Evolutionary conservation across 805 yeast genomes (phyloP), one percentile per base, ranked within the genome.

Genomic region (Torulaspora delbrueckii): DNA sequence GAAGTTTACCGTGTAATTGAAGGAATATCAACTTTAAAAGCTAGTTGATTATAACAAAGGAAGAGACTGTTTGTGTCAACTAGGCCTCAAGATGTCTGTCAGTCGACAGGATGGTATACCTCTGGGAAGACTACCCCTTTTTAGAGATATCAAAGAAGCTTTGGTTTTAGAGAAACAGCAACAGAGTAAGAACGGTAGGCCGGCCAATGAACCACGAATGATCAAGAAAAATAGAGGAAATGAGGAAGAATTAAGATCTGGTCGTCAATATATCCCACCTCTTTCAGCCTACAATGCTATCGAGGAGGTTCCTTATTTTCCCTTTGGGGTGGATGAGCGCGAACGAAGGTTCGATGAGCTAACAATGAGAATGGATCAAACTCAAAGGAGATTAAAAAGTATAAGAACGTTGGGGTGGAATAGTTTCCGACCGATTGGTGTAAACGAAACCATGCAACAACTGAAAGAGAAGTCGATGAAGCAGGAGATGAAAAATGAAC

Each of bases 401-500:
- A 65, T 78, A 25, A 66, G 75, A 6, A 67, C 67, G 4, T 54
- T 73, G 18, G 87, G 86, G 0, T 71, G 68, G 60, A 54, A 69
- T 10, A 69, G 68, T 44, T 57, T 84, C 45, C 68, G 69, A 36
- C 88, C 89, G 0, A 71, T 82, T 8, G 89, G 88, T 0, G 56
- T 80, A 8, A 69, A 71, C 2, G 78, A 74, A 58, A 82, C 86
- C 0, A 69, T 80, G 73, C 51, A 54, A 34, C 64, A 57, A 31
- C 47, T 59, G 51, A 58, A 59, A 25, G 67, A 59, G 35, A 61
- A 58, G 34, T 40, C 12, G 41, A 45, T 18, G 14, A 35, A 35
- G 10, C 44, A 26, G 10, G 45, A 46, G 16, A 25, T 26, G 8
- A 28, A 18, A 13, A 22, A 13, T 2, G 26, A 31, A 16, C 27